Evolutionary conservation across 208 protist species (phyloP), one percentile per base, ranked within the genome.

Genomic region (Crithidia expoeki): DNA sequence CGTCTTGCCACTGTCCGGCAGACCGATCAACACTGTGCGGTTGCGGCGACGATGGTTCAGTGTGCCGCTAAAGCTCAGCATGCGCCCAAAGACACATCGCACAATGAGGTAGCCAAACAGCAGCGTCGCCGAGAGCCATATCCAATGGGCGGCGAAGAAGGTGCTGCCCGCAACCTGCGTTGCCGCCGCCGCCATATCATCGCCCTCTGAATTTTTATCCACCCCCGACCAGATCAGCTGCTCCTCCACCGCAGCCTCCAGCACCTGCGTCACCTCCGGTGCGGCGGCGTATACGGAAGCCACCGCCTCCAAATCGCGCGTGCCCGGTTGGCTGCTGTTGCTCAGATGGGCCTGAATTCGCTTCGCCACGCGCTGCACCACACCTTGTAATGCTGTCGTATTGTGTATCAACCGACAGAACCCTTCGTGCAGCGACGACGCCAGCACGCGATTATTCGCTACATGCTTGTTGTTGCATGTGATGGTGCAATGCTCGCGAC

Each of bases 1-100:
- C 25, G 89, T 96, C 77, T 96, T 96, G 21, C 92, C 92, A 30
- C 84, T 88, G 34, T 68, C 69, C 21, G 79, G 77, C 3, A 94
- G 74, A 53, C 92, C 92, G 36, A 94, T 52, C 27, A 96, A 63
- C 61, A 94, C 56, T 21, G 76, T 65, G 19, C 67, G 72, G 30
- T 64, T 68, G 4, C 81, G 79, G 5, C 66, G 61, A 14, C 53
- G 49, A 5, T 47, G 42, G 11, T 32, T 32, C 4, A 32, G 27
- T 30, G 6, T 47, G 14, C 40, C 28, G 40, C 56, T 14, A 38
- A 76, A 50, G 33, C 55, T 44, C 44, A 76, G 46, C 40, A 65
- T 16, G 9, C 71, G 62, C 2, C 62, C 62, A 50, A 76, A 64
- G 19, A 70, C 46, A 33, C 68, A 36, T 1, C 38, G 59, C 23